These are phyloP conservation scores for Corymbia citriodora DNA, from an alignment of 441 rosid species.

Conservation along the genomic window DNA sequence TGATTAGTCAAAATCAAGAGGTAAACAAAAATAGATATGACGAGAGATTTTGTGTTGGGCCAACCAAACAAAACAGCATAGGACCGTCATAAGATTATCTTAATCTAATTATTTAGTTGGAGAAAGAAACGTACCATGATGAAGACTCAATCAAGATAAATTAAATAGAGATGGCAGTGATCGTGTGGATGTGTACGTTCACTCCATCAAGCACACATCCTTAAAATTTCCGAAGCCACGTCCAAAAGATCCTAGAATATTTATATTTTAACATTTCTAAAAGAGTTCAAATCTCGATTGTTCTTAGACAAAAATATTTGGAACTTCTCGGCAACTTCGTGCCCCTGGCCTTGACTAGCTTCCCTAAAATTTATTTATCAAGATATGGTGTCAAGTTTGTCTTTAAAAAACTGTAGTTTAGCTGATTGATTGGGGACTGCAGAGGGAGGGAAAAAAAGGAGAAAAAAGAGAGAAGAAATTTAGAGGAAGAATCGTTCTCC, in stretches of 20 bases:
- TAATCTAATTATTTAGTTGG: not conserved
- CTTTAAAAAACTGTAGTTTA: not conserved
- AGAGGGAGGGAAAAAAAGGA: not conserved
- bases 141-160: not conserved
- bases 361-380: not conserved
- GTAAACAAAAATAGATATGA: not conserved
- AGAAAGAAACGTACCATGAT: not conserved
- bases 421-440: not conserved
- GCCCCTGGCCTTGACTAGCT: not conserved
- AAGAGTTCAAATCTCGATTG: not conserved
- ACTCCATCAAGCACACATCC: not conserved
- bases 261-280: too few species aligned
- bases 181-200: not conserved
- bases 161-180: not conserved
- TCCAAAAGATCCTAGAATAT: not conserved
- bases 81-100: not conserved
- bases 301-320: not conserved
- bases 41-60: not conserved
- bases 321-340: not conserved
- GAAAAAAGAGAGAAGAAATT: too few species aligned
- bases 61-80: not conserved
- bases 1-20: not conserved
- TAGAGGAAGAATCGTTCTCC: fast-evolving
- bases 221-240: not conserved
- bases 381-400: not conserved